These are phyloP conservation scores for Gillenia trifoliata DNA, from an alignment of 306 rosid species.

Conservation along the genomic window DNA sequence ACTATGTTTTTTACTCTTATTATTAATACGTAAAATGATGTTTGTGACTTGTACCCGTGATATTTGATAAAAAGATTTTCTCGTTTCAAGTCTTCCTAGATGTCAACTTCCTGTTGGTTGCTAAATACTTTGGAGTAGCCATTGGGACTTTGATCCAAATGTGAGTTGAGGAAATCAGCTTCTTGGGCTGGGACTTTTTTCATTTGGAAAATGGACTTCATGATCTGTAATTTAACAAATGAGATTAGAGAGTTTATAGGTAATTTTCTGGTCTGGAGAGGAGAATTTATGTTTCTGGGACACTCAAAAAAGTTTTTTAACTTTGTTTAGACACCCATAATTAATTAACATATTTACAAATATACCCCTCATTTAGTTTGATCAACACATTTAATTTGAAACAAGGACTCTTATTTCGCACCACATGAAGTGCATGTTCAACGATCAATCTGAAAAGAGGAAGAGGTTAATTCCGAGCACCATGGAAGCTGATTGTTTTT, in stretches of 20 bases:
- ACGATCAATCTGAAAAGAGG: too few species aligned
- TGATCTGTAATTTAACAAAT: too few species aligned
- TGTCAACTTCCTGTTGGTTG: not conserved
- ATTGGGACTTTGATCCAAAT: not conserved
- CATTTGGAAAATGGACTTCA: not conserved
- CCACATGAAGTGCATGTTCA: too few species aligned
- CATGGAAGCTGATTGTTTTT: too few species aligned
- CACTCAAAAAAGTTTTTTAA: too few species aligned
- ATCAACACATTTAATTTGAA: not conserved
- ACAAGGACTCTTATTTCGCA: too few species aligned
- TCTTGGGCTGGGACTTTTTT: not conserved
- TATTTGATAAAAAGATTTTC: too few species aligned
- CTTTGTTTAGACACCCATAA: too few species aligned
- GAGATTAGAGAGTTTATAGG: not conserved
- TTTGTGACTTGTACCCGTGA: accelerated
- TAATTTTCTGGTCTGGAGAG: not conserved
- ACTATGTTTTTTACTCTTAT: too few species aligned
- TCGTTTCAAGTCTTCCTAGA: not conserved
- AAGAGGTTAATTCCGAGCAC: too few species aligned
- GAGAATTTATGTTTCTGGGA: not conserved
- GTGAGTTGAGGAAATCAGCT: not conserved
- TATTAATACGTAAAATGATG: too few species aligned
- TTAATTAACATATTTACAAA: too few species aligned
- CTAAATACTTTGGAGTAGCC: not conserved
- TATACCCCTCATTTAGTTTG: not conserved